Conservation (phyloP, 2,329 filamentous ascomycete genomes). For the Nothopassalora personata region DNA sequence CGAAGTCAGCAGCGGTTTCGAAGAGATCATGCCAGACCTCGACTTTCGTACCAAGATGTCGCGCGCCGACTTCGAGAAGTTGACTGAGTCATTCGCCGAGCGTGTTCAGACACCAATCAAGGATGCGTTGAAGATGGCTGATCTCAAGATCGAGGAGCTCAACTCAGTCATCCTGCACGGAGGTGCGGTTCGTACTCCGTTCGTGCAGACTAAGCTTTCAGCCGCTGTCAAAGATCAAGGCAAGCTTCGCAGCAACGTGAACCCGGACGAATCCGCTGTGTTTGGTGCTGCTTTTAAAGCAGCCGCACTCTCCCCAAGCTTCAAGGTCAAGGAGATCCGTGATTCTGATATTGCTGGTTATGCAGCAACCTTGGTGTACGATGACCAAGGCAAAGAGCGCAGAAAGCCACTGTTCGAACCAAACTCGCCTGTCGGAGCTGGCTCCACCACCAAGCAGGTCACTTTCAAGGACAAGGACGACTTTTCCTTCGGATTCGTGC, state of each 20-base stretch:
- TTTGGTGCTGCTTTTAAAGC: constrained; percentile 95
- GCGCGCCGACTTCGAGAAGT: constrained; percentile 72
- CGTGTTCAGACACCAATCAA: constrained; percentile 66
- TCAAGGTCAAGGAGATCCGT: constrained; percentile 95
- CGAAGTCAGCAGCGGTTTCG: constrained; percentile 73
- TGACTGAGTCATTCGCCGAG: constrained; percentile 62
- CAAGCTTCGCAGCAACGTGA: constrained; percentile 89
- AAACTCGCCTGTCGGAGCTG: constrained; percentile 62
- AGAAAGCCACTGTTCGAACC: constrained; percentile 80
- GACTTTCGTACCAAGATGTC: constrained; percentile 90
- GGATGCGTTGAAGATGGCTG: constrained; percentile 67
- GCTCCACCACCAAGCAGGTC: constrained; percentile 66
- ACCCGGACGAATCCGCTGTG: constrained; percentile 92
- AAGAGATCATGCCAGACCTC: constrained; percentile 83
- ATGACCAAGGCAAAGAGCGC: constrained; percentile 56
- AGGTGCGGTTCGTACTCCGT: constrained; percentile 82
- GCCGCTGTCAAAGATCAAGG: constrained; percentile 63
- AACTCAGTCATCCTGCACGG: constrained; percentile 92
- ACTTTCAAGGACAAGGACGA: constrained; percentile 78
- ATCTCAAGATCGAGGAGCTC: constrained; percentile 67
- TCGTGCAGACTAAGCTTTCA: constrained; percentile 86
- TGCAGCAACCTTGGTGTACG: constrained; percentile 70
- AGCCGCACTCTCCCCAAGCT: constrained; percentile 85
- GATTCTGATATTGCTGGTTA: constrained; percentile 73
- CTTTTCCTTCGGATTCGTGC: constrained; percentile 73